A percentile compares a stretch with the other conserved stretches of the same genome.
Conservation (phyloP, 2,329 filamentous ascomycete species). For the Monilinia vaccinii-corymbosi region DNA sequence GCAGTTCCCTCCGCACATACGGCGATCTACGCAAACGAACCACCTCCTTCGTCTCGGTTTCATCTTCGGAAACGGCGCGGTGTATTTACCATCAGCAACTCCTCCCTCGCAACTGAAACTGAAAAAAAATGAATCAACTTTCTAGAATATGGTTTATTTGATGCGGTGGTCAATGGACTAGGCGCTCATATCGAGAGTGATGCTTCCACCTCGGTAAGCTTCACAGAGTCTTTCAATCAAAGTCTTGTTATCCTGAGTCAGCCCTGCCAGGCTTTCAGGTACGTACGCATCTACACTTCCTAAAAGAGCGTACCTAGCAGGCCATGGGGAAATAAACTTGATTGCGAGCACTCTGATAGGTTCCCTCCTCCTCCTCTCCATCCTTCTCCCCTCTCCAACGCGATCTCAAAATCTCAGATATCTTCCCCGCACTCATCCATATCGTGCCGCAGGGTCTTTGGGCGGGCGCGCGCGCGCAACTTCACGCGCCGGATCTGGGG, state of each 20-base stretch:
- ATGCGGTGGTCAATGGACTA: neutral
- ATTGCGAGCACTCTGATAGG: neutral
- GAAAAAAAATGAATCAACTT: conserved; percentile 3
- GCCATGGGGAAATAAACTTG: too few species aligned
- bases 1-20: conserved; percentile 8
- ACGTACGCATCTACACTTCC: neutral
- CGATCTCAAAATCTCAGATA: neutral
- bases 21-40: neutral
- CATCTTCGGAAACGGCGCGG: neutral
- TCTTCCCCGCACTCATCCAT: neutral
- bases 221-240: neutral
- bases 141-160: conserved; percentile 5
- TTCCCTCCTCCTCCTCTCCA: neutral
- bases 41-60: neutral
- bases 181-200: conserved; percentile 9
- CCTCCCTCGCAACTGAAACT: neutral
- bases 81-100: neutral
- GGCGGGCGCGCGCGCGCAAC: neutral
- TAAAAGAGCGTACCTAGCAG: too few species aligned
- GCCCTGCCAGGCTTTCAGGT: conserved; percentile 3
- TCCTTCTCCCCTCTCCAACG: neutral
- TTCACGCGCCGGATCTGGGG: neutral
- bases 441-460: neutral
- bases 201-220: neutral
- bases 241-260: neutral